phyloP scores from a whole-genome alignment of 192 early-diverging fungal species.

The Coemansia furcata region DNA sequence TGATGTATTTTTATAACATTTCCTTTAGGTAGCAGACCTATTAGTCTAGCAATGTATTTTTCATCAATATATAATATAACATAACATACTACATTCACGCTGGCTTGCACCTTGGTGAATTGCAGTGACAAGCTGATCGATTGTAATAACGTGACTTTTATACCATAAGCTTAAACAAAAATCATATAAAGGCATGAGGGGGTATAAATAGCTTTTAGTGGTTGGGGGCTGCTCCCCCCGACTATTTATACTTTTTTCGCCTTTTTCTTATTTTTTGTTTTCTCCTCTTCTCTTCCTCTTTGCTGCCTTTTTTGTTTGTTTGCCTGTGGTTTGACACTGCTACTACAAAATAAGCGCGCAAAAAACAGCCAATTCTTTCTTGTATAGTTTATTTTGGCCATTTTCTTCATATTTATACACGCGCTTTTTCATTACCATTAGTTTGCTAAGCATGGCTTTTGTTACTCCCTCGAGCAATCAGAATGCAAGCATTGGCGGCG shows the following conservation, averaged over 20 bases:
- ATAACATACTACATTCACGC: background rate
- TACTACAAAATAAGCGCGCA: constrained; percentile 4
- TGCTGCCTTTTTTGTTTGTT: constrained; percentile 2
- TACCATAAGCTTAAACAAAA: background rate
- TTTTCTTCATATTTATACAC: background rate
- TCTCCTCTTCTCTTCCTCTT: constrained; percentile 5
- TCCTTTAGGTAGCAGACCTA: background rate
- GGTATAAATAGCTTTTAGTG: background rate
- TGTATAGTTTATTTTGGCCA: constrained; percentile 3
- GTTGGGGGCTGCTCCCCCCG: background rate
- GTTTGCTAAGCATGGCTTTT: constrained; percentile 34
- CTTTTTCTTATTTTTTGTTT: constrained; percentile 2
- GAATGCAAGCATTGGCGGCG: constrained; percentile 2
- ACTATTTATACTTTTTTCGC: background rate
- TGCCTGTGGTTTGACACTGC: background rate
- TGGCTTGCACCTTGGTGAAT: background rate
- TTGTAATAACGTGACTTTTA: background rate
- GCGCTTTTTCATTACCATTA: background rate
- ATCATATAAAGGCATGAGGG: background rate
- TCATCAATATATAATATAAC: background rate
- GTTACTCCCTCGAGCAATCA: constrained; percentile 36
- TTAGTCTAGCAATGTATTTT: background rate
- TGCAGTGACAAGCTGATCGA: background rate
- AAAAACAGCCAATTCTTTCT: background rate
- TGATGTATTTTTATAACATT: background rate